Evolutionary conservation across 1,284 basidiomycete species (phyloP), one percentile per base, ranked within the genome.

Genomic region (Cutaneotrichosporon sp.): DNA sequence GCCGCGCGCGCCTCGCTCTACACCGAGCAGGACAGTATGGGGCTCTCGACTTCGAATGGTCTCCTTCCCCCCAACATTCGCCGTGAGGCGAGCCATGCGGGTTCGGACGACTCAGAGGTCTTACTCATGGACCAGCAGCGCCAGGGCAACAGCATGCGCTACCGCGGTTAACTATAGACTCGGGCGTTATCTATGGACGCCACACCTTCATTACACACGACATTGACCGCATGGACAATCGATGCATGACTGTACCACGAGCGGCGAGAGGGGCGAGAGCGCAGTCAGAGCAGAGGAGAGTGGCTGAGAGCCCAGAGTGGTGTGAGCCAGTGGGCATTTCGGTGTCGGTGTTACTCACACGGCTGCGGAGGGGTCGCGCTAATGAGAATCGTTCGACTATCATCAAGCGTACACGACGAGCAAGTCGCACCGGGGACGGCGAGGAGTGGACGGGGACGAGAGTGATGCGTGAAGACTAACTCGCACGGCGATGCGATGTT

Each of bases 1-100:
- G 62, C 64, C 5, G 74, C 71, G 4, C 67, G 71, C 42, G 65
- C 65, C 21, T 69, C 67, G 5, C 64, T 74, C 26, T 68, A 70
- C 57, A 69, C 74, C 52, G 72, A 75, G 47, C 30, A 14, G 16
- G 51, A 53, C 42, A 38, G 36, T 16, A 14, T 21, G 18, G 69
- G 62, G 7, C 72, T 67, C 67, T 58, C 71, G 10, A 62, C 69
- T 5, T 63, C 64, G 11, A 62, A 67, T 38, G 57, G 46, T 22
- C 58, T 67, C 16, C 51, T 74, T 3, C 74, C 74, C 4, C 76
- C 76, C 60, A 78, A 78, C 64, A 69, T 78, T 62, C 62, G 72
- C 30, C 64, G 74, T 34, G 76, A 75, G 59, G 65, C 60, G n/a
- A 69, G 66, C 31, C 64, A 62, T 11, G 59, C 60, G 16, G 75